Conservation (phyloP, 2,329 filamentous ascomycete genomes). For the Diplodia mutila region DNA sequence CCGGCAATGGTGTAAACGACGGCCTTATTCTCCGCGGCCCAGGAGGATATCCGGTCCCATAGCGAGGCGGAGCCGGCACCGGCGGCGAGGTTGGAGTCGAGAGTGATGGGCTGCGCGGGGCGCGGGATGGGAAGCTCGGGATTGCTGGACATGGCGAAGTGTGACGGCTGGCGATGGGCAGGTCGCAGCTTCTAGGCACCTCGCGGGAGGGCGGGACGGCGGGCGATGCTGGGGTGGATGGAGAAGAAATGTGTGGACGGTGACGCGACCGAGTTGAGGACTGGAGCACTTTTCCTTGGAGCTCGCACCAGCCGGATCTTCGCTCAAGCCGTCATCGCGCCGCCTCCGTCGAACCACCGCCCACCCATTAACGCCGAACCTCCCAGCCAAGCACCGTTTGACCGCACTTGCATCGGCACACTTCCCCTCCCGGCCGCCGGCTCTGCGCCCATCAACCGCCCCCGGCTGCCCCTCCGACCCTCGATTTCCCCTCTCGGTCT, state of each 20-base stretch:
- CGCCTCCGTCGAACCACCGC: constrained; percentile 21
- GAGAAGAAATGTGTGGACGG: constrained; percentile 15
- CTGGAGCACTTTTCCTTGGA: constrained; percentile 26
- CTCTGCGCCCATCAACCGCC: neutral
- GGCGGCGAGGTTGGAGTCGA: constrained; percentile 39
- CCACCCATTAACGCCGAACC: constrained; percentile 14
- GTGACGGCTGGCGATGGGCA: neutral
- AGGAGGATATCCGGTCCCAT: constrained; percentile 88
- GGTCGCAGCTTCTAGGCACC: constrained; percentile 8
- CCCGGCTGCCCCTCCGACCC: neutral
- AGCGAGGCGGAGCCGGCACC: constrained; percentile 65
- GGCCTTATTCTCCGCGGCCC: constrained; percentile 95
- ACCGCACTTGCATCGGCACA: constrained; percentile 1
- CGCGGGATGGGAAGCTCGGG: constrained; percentile 37
- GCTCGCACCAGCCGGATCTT: constrained; percentile 21
- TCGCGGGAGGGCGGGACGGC: neutral
- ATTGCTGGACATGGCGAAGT: constrained; percentile 46
- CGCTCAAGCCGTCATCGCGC: constrained; percentile 23
- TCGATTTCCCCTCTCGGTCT: constrained; percentile 5
- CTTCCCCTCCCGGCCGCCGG: neutral
- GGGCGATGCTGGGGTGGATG: constrained; percentile 21
- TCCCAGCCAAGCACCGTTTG: constrained; percentile 10
- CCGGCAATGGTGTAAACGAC: constrained; percentile 96
- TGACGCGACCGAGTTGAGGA: constrained; percentile 17
- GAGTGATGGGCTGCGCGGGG: constrained; percentile 25